These are phyloP conservation scores for Rhizopus delemar DNA, from an alignment of 371 early-diverging fungal species.

Conservation along the genomic window DNA sequence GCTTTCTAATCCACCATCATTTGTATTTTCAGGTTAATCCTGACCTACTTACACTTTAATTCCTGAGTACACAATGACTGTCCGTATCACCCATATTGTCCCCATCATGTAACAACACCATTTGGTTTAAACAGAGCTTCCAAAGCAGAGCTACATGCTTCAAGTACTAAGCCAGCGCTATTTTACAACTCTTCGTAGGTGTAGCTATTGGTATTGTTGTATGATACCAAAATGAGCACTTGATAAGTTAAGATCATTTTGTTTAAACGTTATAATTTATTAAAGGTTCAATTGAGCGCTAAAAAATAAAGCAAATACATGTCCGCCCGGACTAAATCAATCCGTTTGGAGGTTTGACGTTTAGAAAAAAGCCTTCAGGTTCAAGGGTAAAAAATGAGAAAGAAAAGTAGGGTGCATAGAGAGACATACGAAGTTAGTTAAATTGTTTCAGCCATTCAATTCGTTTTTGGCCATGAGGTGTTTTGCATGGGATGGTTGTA, in stretches of 20 bases:
- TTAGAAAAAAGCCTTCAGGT: too few relatives aligned
- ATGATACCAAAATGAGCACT: constrained; percentile 87
- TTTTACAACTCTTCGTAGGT: constrained; percentile 66
- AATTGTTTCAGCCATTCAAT: too few relatives aligned
- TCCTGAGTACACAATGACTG: constrained; percentile 68
- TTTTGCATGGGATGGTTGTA: too few relatives aligned
- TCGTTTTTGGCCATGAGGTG: too few relatives aligned
- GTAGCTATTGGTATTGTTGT: constrained; percentile 67
- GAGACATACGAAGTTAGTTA: too few relatives aligned
- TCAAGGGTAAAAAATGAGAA: too few relatives aligned
- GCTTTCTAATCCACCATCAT: constrained; percentile 84
- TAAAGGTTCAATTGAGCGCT: too few relatives aligned
- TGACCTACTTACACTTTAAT: constrained; percentile 87
- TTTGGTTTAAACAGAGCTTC: constrained; percentile 78
- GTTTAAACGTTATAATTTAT: too few relatives aligned
- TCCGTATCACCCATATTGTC: constrained; percentile 54
- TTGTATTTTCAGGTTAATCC: constrained; percentile 81
- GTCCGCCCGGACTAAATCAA: too few relatives aligned
- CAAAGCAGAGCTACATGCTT: constrained; percentile 70
- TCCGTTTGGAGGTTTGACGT: too few relatives aligned
- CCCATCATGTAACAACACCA: constrained; percentile 58
- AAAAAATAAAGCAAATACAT: too few relatives aligned
- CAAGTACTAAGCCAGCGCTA: constrained; percentile 70
- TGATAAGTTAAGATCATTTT: constrained; percentile 87
- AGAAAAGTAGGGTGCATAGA: too few relatives aligned